Evolutionary conservation across 352 stramenopile genomes (phyloP).

Genomic region (Peronospora farinosa): DNA sequence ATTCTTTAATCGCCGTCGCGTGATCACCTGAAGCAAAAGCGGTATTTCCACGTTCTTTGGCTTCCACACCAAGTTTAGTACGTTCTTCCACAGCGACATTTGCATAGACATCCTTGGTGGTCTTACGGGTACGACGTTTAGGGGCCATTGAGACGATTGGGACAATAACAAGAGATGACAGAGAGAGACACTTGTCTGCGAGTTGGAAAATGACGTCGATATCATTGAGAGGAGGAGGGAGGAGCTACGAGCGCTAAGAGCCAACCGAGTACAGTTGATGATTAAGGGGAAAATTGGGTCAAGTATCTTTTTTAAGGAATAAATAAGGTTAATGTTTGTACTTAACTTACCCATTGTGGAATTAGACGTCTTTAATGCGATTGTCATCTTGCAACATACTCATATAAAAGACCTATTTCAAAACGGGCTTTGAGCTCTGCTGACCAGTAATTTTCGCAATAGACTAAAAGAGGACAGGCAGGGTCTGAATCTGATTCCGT

Average conservation of each 20-base stretch:
- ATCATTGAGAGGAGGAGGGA: background rate
- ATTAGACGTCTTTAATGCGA: too few relatives aligned
- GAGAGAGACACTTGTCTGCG: constrained; percentile 29
- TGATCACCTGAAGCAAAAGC: constrained; percentile 73
- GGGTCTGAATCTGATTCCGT: constrained; percentile 10
- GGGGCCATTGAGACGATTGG: constrained; percentile 45
- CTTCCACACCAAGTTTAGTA: constrained; percentile 65
- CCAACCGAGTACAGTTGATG: constrained; percentile 24
- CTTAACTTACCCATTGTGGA: background rate
- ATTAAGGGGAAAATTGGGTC: constrained; percentile 1
- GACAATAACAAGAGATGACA: constrained; percentile 8
- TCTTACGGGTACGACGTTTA: constrained; percentile 77
- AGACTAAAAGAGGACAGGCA: background rate
- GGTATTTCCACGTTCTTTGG: constrained; percentile 82
- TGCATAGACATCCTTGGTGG: constrained; percentile 78
- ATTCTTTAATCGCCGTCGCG: constrained; percentile 83
- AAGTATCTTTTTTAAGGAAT: background rate
- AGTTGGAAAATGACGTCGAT: constrained; percentile 47
- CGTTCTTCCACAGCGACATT: constrained; percentile 56
- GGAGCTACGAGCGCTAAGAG: constrained; percentile 17
- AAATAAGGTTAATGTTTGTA: constrained; percentile 7
- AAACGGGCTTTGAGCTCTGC: constrained; percentile 12
- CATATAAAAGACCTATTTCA: background rate
- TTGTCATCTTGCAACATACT: background rate
- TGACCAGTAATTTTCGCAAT: constrained; percentile 29